These are phyloP conservation scores for Echria macrotheca DNA, from an alignment of 495 filamentous ascomycete species.

Conservation along the genomic window DNA sequence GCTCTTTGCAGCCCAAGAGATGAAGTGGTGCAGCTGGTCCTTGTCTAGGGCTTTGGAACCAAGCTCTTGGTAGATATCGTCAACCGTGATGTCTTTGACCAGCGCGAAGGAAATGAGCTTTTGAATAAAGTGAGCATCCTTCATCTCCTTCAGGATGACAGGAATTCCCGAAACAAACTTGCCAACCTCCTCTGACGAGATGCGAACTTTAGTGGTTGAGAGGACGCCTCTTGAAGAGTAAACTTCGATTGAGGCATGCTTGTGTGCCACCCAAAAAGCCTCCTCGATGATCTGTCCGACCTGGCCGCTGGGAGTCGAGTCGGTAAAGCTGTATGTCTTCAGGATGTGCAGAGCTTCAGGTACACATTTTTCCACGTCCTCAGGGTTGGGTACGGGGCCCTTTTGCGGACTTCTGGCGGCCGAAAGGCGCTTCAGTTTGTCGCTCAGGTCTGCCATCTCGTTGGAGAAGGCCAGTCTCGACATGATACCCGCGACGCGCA, in stretches of 20 bases:
- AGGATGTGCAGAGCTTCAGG: constrained; percentile 75
- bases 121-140: constrained; percentile 62
- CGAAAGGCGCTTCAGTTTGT: constrained; percentile 43
- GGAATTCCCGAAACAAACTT: constrained; percentile 88
- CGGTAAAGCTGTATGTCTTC: constrained; percentile 74
- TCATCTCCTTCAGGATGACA: constrained; percentile 70
- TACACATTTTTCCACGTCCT: constrained; percentile 59
- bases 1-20: constrained; percentile 73
- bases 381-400: constrained; percentile 36
- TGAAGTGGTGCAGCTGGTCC: constrained; percentile 69
- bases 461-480: constrained; percentile 78
- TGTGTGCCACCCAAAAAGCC: constrained; percentile 90
- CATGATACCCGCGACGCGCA: constrained; percentile 84
- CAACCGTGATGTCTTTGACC: constrained; percentile 76
- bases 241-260: constrained; percentile 73
- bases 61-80: constrained; percentile 77
- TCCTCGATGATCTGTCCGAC: constrained; percentile 83
- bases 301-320: constrained; percentile 79
- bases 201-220: constrained; percentile 67
- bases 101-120: constrained; percentile 74
- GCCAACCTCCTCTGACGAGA: constrained; percentile 72
- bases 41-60: constrained; percentile 68
- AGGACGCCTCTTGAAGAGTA: constrained; percentile 82
- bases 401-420: constrained; percentile 43
- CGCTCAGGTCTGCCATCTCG: constrained; percentile 73